phyloP scores from a whole-genome alignment of 2,329 filamentous ascomycete genomes.

The Teratosphaeriaceae sp. region DNA sequence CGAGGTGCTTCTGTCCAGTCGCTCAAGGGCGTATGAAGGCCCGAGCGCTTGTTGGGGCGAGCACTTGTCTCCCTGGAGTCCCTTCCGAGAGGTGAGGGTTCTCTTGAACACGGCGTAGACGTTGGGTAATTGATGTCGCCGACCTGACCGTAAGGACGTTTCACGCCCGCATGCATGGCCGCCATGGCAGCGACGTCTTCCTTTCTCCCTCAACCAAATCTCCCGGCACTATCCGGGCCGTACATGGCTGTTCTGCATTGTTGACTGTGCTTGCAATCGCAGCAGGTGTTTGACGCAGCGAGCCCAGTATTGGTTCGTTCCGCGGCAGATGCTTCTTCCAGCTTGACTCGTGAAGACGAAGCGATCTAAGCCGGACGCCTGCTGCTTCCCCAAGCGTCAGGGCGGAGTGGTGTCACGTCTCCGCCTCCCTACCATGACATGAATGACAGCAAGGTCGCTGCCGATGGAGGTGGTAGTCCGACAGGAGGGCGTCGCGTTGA shows the following conservation, averaged over 20 bases:
- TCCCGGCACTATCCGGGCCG: no score
- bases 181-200: constrained; percentile 16
- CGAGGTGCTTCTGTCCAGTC: constrained; percentile 42
- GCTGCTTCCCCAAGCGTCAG: background rate
- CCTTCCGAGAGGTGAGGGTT: constrained; percentile 10
- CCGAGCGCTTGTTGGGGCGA: constrained; percentile 7
- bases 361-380: background rate
- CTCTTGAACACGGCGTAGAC: constrained; percentile 7
- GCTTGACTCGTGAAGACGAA: background rate
- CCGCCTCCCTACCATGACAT: background rate
- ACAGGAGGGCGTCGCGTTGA: no score
- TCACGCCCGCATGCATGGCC: constrained; percentile 22
- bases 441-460: no score
- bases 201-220: no score
- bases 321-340: background rate
- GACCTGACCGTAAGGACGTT: constrained; percentile 25
- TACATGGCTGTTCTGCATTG: no score
- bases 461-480: no score
- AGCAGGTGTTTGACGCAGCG: background rate
- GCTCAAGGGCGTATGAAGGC: constrained; percentile 1
- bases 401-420: background rate
- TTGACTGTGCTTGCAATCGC: background rate
- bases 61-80: constrained; percentile 11
- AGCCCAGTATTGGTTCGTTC: background rate
- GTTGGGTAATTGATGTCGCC: constrained; percentile 10